Percentiles rank a stretch among this genome's conserved stretches.
Conservation (phyloP, 1,139 yeast genomes). For the Candida sanyaensis region DNA sequence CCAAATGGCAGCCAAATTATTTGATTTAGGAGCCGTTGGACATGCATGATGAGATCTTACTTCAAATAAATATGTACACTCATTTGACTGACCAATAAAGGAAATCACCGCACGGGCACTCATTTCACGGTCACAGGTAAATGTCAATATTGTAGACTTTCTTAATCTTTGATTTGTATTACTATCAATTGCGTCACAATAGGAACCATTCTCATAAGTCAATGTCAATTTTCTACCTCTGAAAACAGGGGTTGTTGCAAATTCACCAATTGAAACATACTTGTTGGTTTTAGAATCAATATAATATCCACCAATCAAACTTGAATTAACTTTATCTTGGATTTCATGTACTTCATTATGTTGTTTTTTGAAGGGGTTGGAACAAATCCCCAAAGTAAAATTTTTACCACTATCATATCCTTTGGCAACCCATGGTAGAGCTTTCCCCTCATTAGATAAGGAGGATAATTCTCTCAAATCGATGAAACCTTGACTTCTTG, state of each 20-base stretch:
- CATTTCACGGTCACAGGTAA: constrained; percentile 80
- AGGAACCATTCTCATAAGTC: constrained; percentile 72
- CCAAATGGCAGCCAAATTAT: constrained; percentile 60
- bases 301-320: constrained; percentile 69
- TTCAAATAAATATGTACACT: constrained; percentile 84
- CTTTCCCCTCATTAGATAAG: constrained; percentile 40
- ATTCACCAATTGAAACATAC: constrained; percentile 68
- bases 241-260: constrained; percentile 58
- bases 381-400: constrained; percentile 80
- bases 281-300: constrained; percentile 51
- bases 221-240: constrained; percentile 72
- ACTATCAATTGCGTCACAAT: constrained; percentile 47
- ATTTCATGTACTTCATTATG: constrained; percentile 31
- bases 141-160: constrained; percentile 68
- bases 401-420: constrained; percentile 75
- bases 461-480: constrained; percentile 56
- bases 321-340: constrained; percentile 44
- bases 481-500: constrained; percentile 53
- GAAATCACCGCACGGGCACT: constrained; percentile 65
- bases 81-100: constrained; percentile 69
- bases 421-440: constrained; percentile 63
- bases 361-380: constrained; percentile 54
- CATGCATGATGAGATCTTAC: constrained; percentile 87
- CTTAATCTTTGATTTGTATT: constrained; percentile 45
- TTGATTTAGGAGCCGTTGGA: constrained; percentile 68